phyloP scores from a whole-genome alignment of 73 alveolate genomes.

The Symbiodinium pilosum region DNA sequence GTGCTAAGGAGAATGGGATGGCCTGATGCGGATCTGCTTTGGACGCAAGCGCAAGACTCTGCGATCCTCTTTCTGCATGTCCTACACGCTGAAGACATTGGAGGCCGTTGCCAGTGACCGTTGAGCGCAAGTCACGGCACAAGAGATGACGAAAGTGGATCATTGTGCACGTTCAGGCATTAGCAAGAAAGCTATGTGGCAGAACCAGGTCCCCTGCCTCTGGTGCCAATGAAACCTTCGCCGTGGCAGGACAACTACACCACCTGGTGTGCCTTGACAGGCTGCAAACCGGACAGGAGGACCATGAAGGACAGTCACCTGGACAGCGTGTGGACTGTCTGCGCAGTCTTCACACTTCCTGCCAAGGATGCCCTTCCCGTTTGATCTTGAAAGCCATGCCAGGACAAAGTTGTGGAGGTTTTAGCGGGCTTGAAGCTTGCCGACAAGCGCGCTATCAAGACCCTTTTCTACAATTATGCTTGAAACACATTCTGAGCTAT shows the following conservation, averaged over 20 bases:
- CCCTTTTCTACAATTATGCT: not conserved
- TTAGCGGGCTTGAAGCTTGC: slow-evolving; percentile 45
- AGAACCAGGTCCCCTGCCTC: not conserved
- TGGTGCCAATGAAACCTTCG: not conserved
- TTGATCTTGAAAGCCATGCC: not conserved
- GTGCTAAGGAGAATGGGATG: slow-evolving; percentile 94
- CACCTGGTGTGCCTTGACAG: slow-evolving; percentile 85
- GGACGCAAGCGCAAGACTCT: slow-evolving; percentile 77
- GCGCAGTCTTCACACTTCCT: not conserved
- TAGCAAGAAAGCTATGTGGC: not conserved
- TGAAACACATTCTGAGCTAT: not conserved
- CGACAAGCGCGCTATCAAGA: slow-evolving; percentile 92
- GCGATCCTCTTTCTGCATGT: slow-evolving; percentile 86
- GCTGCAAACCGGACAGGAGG: slow-evolving; percentile 46
- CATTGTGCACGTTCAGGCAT: not conserved
- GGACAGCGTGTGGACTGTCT: not conserved
- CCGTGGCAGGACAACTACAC: slow-evolving; percentile 94
- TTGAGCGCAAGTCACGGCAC: not conserved
- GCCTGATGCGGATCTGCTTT: slow-evolving; percentile 94
- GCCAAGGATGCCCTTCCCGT: not conserved
- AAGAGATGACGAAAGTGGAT: not conserved
- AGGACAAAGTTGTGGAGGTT: slow-evolving; percentile 88
- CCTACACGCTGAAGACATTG: slow-evolving; percentile 66
- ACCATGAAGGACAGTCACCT: slow-evolving; percentile 52
- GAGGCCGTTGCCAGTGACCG: slow-evolving; percentile 1